These are phyloP conservation scores for Mycena kentingensis DNA, from an alignment of 768 basidiomycete species.

Conservation along the genomic window DNA sequence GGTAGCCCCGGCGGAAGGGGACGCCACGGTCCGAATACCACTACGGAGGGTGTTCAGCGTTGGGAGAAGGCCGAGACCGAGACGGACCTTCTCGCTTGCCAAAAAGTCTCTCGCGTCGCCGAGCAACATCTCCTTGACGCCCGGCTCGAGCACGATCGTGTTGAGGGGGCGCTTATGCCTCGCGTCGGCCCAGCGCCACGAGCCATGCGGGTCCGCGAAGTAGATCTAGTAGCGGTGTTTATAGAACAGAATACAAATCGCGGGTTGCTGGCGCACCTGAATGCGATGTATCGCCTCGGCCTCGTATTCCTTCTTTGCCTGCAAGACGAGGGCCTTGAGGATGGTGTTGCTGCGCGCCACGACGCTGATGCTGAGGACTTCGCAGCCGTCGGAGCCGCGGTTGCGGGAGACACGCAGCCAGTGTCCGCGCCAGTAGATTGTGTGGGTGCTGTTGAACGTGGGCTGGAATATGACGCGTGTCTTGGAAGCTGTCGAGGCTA, in stretches of 20 bases:
- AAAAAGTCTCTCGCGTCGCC: constrained; percentile 83
- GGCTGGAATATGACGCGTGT: constrained; percentile 88
- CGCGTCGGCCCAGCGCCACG: constrained; percentile 87
- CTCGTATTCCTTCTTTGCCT: constrained; percentile 89
- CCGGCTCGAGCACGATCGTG: constrained; percentile 84
- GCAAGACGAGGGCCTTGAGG: constrained; percentile 85
- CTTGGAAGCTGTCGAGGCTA: constrained; percentile 62
- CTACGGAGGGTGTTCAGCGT: constrained; percentile 33
- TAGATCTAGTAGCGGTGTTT: constrained; percentile 57
- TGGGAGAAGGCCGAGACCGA: neutral
- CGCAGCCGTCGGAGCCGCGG: constrained; percentile 53
- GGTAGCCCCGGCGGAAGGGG: constrained; percentile 86
- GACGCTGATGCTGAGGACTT: constrained; percentile 80
- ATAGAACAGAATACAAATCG: too few relatives aligned
- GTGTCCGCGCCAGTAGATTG: constrained; percentile 83
- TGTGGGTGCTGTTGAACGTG: constrained; percentile 85
- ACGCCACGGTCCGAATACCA: constrained; percentile 96
- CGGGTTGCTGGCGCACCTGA: constrained; percentile 34
- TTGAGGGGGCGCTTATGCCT: constrained; percentile 87
- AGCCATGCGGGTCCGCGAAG: constrained; percentile 85
- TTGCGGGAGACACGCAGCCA: constrained; percentile 74
- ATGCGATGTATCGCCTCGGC: constrained; percentile 85
- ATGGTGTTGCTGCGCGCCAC: constrained; percentile 82
- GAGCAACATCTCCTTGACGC: constrained; percentile 88
- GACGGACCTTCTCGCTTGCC: constrained; percentile 72